Conservation (phyloP, 331 rosid genomes). For the Malus hybrid region DNA sequence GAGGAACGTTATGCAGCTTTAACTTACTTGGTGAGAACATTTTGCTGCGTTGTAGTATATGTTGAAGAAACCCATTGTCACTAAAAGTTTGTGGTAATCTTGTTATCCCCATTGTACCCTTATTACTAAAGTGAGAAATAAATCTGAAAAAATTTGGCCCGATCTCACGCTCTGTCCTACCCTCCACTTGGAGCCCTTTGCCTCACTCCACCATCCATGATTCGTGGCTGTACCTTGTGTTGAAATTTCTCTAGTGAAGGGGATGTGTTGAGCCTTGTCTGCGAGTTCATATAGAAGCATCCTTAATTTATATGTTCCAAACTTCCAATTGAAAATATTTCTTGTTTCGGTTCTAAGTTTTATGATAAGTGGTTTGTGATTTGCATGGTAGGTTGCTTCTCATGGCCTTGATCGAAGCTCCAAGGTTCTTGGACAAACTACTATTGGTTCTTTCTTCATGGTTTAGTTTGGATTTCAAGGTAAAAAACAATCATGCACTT, state of each 20-base stretch:
- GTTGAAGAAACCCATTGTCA: background rate
- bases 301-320: background rate
- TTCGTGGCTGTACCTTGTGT: background rate
- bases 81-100: background rate
- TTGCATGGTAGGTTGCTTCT: conserved; percentile 70
- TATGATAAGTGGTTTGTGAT: background rate
- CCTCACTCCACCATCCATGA: background rate
- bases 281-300: background rate
- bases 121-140: background rate
- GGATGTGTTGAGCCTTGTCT: background rate
- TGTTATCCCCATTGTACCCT: background rate
- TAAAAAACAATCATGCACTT: background rate
- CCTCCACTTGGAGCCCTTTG: background rate
- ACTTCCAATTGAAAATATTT: background rate
- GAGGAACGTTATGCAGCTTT: conserved; percentile 92
- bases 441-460: conserved; percentile 76
- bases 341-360: background rate
- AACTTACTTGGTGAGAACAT: conserved; percentile 60
- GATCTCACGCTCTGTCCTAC: background rate
- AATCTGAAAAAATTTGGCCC: background rate
- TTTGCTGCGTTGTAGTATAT: background rate
- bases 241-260: background rate
- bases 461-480: conserved; percentile 41
- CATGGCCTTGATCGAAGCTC: conserved; percentile 97
- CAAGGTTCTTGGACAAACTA: conserved; percentile 93